A percentile compares a stretch with the other conserved stretches of the same genome.
These are phyloP conservation scores for Penicillium sp. DNA, from an alignment of 2,329 filamentous ascomycete genomes.

Conservation along the genomic window DNA sequence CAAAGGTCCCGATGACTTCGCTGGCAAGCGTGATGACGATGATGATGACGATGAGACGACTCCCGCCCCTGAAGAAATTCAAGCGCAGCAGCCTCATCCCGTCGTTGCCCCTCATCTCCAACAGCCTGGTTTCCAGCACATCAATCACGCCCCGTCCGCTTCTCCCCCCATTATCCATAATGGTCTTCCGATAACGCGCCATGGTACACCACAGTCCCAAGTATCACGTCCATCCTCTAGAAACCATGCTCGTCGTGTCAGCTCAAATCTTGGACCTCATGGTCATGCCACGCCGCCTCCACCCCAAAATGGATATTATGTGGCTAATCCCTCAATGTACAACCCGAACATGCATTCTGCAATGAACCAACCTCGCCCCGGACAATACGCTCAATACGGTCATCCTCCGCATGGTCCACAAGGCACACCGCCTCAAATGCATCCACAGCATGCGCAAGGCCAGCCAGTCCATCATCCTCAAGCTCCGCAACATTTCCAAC, in stretches of 20 bases:
- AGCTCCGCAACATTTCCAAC: slow-evolving; percentile 47
- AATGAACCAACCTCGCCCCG: slow-evolving; percentile 52
- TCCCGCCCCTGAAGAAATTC: slow-evolving; percentile 69
- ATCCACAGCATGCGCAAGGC: slow-evolving; percentile 31
- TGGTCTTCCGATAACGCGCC: slow-evolving; percentile 71
- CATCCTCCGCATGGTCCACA: slow-evolving; percentile 49
- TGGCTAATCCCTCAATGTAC: slow-evolving; percentile 84
- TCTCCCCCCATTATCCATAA: slow-evolving; percentile 82
- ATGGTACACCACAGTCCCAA: slow-evolving; percentile 80
- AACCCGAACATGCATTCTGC: slow-evolving; percentile 62
- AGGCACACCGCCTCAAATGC: slow-evolving; percentile 37
- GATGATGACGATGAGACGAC: slow-evolving; percentile 80
- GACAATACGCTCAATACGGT: slow-evolving; percentile 46
- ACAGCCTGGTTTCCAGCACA: slow-evolving; percentile 72
- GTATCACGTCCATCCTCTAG: slow-evolving; percentile 78
- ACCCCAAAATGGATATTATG: slow-evolving; percentile 73
- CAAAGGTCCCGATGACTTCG: slow-evolving; percentile 92
- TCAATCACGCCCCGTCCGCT: slow-evolving; percentile 81
- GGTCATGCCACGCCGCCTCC: slow-evolving; percentile 61
- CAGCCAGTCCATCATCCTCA: slow-evolving; percentile 42
- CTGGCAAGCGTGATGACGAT: slow-evolving; percentile 72
- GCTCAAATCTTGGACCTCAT: slow-evolving; percentile 72
- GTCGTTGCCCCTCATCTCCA: slow-evolving; percentile 74
- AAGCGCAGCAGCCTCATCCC: slow-evolving; percentile 54
- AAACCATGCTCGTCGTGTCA: slow-evolving; percentile 75